Conservation (phyloP, 1,284 basidiomycete genomes). For the Sphaerobolus stellatus region DNA sequence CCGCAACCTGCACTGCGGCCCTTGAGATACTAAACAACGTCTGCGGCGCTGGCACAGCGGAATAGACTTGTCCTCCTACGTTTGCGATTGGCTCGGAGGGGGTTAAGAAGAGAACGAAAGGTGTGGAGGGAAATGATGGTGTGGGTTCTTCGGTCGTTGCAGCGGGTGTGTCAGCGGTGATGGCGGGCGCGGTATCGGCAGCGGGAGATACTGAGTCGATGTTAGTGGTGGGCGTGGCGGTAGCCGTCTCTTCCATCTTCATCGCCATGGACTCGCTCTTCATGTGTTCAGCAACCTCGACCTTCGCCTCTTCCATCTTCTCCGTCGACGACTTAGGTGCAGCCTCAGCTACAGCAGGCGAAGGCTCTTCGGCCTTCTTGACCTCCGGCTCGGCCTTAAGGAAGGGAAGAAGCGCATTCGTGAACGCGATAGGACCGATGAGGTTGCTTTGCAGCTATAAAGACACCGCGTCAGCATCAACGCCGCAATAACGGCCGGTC, state of each 20-base stretch:
- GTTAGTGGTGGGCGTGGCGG: neutral
- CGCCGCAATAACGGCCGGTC: neutral
- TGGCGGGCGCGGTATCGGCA: neutral
- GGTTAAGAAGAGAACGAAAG: conserved; percentile 3
- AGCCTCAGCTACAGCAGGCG: neutral
- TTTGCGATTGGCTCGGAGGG: conserved; percentile 7
- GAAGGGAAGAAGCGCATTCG: conserved; percentile 7
- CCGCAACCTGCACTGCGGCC: conserved; percentile 5
- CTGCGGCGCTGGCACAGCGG: neutral
- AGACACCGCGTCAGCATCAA: neutral
- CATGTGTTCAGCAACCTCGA: neutral
- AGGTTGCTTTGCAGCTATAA: conserved; percentile 7
- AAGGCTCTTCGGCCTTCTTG: neutral
- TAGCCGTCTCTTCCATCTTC: neutral
- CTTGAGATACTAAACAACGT: conserved; percentile 8
- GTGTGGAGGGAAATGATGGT: neutral
- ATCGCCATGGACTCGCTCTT: neutral
- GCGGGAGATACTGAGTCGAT: neutral
- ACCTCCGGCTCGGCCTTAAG: neutral
- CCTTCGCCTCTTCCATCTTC: neutral
- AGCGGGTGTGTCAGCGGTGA: neutral
- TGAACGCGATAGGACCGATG: conserved; percentile 10
- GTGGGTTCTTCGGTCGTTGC: neutral
- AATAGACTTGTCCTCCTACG: neutral
- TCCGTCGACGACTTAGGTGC: too few relatives aligned